Evolutionary conservation across 148 eudicot genomes (phyloP).

Genomic region (Camellia granthamiana): DNA sequence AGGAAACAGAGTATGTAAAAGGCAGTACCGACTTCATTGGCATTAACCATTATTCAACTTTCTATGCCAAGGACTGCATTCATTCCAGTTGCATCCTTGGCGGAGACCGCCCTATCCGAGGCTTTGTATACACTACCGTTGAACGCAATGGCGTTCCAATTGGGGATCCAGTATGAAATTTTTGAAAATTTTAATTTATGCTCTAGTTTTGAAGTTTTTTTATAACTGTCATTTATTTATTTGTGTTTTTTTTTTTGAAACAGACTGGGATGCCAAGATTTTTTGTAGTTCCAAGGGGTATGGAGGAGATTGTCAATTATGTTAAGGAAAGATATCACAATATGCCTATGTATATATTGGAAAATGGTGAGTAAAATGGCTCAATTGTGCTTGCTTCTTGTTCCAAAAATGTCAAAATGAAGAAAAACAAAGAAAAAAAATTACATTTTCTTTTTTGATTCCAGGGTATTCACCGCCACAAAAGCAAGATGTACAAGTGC

Average conservation of each 20-base stretch:
- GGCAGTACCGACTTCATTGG: conserved; percentile 79
- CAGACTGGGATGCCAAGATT: conserved; percentile 49
- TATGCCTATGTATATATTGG: conserved; percentile 56
- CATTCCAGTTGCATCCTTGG: conserved; percentile 30
- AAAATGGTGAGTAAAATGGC: conserved; percentile 48
- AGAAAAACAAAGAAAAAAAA: no score
- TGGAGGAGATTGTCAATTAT: conserved; percentile 52
- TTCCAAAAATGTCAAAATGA: background rate
- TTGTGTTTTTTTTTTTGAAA: background rate
- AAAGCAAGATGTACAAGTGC: conserved; percentile 15
- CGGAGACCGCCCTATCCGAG: conserved; percentile 49
- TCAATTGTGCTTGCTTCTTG: background rate
- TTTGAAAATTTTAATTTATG: background rate
- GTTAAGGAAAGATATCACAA: conserved; percentile 46
- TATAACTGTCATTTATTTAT: background rate
- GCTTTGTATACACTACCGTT: conserved; percentile 34
- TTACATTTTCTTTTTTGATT: background rate
- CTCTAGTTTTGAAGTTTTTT: background rate
- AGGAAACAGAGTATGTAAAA: conserved; percentile 43
- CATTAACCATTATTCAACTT: conserved; percentile 70
- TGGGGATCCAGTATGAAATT: conserved; percentile 51
- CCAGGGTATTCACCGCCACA: conserved; percentile 49
- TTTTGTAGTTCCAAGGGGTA: conserved; percentile 65
- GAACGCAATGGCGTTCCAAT: conserved; percentile 52
- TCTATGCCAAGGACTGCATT: conserved; percentile 64